Percentiles rank a stretch among this genome's conserved stretches.
phyloP scores from a whole-genome alignment of 1,139 yeast genomes.

The Candida sp. region DNA sequence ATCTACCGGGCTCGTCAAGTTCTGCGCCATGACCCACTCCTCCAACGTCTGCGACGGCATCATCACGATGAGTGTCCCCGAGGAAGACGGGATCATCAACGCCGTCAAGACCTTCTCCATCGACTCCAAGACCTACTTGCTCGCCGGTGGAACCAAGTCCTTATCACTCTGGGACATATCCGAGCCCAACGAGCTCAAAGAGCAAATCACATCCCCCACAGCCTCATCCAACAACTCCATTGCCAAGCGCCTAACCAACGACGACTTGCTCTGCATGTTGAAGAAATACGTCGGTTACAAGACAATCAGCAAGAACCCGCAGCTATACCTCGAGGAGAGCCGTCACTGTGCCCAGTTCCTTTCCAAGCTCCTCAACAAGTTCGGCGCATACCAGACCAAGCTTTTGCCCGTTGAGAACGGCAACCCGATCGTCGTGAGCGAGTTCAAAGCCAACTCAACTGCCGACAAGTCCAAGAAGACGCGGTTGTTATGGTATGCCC shows the following conservation, averaged over 20 bases:
- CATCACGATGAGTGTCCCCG: conserved; percentile 15
- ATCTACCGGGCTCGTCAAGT: conserved; percentile 57
- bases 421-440: conserved; percentile 85
- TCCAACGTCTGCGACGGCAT: conserved; percentile 11
- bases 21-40: conserved; percentile 39
- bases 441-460: conserved; percentile 52
- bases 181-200: conserved; percentile 18
- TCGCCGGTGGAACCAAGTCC: conserved; percentile 43
- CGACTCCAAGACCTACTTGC: conserved; percentile 27
- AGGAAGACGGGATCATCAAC: conserved; percentile 20
- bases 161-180: conserved; percentile 43
- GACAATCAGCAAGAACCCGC: conserved; percentile 79
- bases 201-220: not conserved
- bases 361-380: conserved; percentile 59
- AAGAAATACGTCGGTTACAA: conserved; percentile 65
- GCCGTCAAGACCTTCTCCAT: conserved; percentile 32
- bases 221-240: not conserved
- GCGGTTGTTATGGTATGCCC: conserved; percentile 90
- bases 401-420: conserved; percentile 74
- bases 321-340: conserved; percentile 72
- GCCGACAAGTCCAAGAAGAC: conserved; percentile 16
- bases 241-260: conserved; percentile 39
- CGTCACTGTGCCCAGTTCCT: conserved; percentile 86
- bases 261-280: conserved; percentile 66
- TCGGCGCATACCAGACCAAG: conserved; percentile 76